Evolutionary conservation across 2,329 filamentous ascomycete genomes (phyloP), one percentile per base, ranked within the genome.

Genomic region (Thelonectria blattea): DNA sequence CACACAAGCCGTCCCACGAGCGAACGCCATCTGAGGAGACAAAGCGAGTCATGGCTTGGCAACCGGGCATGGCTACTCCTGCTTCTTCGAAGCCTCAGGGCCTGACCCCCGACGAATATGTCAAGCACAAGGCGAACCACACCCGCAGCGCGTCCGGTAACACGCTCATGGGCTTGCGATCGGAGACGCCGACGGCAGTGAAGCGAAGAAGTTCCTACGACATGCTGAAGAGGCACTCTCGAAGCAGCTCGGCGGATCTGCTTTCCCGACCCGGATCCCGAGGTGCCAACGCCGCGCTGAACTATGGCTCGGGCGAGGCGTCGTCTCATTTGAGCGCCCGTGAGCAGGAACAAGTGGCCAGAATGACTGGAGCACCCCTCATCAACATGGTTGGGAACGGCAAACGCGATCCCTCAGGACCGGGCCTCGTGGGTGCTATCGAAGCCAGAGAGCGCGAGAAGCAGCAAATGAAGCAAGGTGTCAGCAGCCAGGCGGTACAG

Each of bases 261-360:
- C 73, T 81, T 20, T 72, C 77, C 3, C 80, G 84, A 0, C 84
- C 87, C 2, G 78, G 78, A 52, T 91, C 89, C 12, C 84, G 87
- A 46, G 85, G 86, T 11, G 81, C 88, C 10, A 81, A 79, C 42
- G 74, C 76, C 4, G 72, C 84, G 58, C 75, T 89, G 30, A 77
- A 79, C 50, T 82, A 86, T 65, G 76, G 83, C 5, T 65, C 69
- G 12, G 75, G 76, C 3, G 76, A 78, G 24, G 52, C 71, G 47
- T 80, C 71, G 22, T 81, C 84, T 0, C 85, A 89, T 58, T 81
- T 97, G n/a, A 93, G 91, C 18, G 93, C 93, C 17, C 87, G 90
- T 15, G 93, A 97, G 75, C 93, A 96, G 73, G 92, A 96, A 76
- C 90, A 96, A 67, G 85, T 96, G n/a, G 91, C 93, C 10, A 87